Conservation (phyloP, 305 asterid species). For the Rubia balearica region DNA sequence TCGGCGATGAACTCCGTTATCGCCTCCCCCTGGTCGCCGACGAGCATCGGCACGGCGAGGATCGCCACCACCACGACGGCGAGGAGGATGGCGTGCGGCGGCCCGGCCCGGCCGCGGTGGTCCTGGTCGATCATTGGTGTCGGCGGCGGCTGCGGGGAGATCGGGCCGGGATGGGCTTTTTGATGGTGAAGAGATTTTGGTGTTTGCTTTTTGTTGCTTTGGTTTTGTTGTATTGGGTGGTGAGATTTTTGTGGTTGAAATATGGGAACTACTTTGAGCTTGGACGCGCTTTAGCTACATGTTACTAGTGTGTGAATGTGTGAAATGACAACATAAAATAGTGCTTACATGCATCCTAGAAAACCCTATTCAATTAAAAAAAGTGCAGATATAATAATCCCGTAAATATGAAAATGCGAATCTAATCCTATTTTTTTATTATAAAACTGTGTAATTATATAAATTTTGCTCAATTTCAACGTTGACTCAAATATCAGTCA, state of each 20-base stretch:
- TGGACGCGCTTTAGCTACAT: slow-evolving; percentile 1
- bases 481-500: too few relatives aligned
- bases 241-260: background rate
- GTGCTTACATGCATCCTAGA: background rate
- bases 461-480: too few relatives aligned
- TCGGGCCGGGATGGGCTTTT: too few relatives aligned
- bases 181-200: background rate
- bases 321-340: background rate
- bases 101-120: slow-evolving; percentile 52
- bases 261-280: background rate
- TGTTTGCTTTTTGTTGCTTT: background rate
- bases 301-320: slow-evolving; percentile 1
- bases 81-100: slow-evolving; percentile 69
- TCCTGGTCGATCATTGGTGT: slow-evolving; percentile 48
- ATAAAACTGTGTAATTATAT: too few relatives aligned
- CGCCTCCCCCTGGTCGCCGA: slow-evolving; percentile 87
- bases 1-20: slow-evolving; percentile 72
- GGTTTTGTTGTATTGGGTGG: background rate
- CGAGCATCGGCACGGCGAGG: slow-evolving; percentile 44
- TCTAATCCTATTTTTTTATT: too few relatives aligned
- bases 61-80: slow-evolving; percentile 62
- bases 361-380: too few relatives aligned
- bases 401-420: too few relatives aligned
- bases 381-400: too few relatives aligned
- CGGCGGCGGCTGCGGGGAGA: too few relatives aligned